Conservation (phyloP, 2,329 filamentous ascomycete species). For the Lomentospora prolificans region DNA sequence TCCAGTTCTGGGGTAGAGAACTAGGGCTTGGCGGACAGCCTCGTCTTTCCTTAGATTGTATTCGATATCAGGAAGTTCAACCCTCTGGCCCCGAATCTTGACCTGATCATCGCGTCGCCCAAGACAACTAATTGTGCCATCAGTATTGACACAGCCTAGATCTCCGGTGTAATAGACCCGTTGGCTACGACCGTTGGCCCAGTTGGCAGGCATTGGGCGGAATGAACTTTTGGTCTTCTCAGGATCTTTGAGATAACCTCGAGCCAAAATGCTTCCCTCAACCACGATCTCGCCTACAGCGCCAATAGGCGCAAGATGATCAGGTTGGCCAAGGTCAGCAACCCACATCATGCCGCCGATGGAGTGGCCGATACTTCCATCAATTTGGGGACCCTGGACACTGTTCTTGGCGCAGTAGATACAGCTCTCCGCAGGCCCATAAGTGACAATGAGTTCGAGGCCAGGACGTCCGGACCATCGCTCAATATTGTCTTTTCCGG, state of each 20-base stretch:
- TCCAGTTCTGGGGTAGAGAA: background rate
- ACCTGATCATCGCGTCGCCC: slow-evolving; percentile 58
- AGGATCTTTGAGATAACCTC: slow-evolving; percentile 49
- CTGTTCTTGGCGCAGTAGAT: background rate
- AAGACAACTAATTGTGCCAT: slow-evolving; percentile 20
- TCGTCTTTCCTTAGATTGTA: slow-evolving; percentile 21
- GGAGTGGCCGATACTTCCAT: background rate
- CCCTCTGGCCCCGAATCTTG: slow-evolving; percentile 55
- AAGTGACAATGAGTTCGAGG: background rate
- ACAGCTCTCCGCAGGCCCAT: background rate
- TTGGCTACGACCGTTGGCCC: slow-evolving; percentile 21
- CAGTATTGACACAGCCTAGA: slow-evolving; percentile 11
- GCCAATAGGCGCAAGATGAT: slow-evolving; percentile 20
- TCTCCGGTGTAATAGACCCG: slow-evolving; percentile 15
- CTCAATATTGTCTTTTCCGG: slow-evolving; percentile 1
- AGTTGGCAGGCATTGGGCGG: slow-evolving; percentile 29
- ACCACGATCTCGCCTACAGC: slow-evolving; percentile 26
- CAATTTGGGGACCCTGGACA: background rate
- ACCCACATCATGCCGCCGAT: slow-evolving; percentile 17
- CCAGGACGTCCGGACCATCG: background rate
- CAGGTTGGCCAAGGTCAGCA: slow-evolving; percentile 18
- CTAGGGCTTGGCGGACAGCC: slow-evolving; percentile 9
- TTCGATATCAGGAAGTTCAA: slow-evolving; percentile 49
- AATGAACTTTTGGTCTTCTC: slow-evolving; percentile 49
- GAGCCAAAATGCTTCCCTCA: slow-evolving; percentile 46